These are phyloP conservation scores for Tetrahymena thermophila DNA, from an alignment of 73 alveolate species.

Conservation along the genomic window DNA sequence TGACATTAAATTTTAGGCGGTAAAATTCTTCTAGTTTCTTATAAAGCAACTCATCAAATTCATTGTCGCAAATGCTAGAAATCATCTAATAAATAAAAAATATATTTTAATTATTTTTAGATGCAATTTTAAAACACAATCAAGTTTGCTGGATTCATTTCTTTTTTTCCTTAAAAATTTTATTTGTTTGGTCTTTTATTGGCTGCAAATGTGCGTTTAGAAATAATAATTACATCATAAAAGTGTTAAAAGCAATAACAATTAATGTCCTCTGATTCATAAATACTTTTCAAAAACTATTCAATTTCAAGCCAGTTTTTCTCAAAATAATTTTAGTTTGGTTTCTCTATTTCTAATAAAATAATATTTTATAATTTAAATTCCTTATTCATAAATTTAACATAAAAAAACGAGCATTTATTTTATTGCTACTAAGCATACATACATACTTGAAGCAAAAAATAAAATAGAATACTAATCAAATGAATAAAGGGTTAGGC, in stretches of 20 bases:
- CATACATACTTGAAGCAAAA: no score
- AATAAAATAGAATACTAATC: no score
- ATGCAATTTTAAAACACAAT: not conserved
- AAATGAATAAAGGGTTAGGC: not conserved
- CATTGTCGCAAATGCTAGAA: not conserved
- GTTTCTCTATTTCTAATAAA: not conserved
- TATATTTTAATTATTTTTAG: not conserved
- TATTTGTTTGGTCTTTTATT: not conserved
- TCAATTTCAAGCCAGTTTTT: not conserved
- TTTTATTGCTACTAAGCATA: not conserved
- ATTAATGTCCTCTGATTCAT: not conserved
- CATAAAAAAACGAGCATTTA: not conserved
- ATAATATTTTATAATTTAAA: not conserved
- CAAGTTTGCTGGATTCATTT: not conserved
- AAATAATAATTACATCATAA: not conserved
- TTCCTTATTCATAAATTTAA: not conserved
- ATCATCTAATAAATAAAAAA: not conserved
- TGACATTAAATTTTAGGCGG: not conserved
- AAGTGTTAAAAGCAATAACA: not conserved
- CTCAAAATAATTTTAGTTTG: not conserved
- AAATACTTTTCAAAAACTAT: not conserved
- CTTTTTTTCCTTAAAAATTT: not conserved
- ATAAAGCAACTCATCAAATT: not conserved
- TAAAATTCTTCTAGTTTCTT: not conserved
- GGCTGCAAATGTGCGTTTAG: not conserved